Evolutionary conservation across 176 grass and related monocot species (phyloP), one percentile per base, ranked within the genome.

Genomic region (Coix lacrymajobi): DNA sequence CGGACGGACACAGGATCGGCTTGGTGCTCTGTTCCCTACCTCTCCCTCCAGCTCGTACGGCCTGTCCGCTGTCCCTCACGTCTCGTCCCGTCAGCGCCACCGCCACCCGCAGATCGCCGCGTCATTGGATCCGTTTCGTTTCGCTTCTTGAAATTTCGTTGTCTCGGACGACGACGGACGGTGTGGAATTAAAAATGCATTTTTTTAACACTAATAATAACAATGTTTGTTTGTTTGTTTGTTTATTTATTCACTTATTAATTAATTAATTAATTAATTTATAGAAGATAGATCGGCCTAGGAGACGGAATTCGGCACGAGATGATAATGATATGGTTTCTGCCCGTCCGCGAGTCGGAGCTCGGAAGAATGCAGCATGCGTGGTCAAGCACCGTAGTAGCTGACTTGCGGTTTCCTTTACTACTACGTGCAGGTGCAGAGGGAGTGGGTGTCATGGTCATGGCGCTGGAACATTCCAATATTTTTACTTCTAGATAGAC

Each of bases 31-130:
- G 87, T 76, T 44, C 56, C 84, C 74, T 3, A 46, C 66, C 51
- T 60, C 62, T 54, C 58, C 56, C 58, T 86, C 69, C 77, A 33
- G 38, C 44, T 81, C 69, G 48, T 51, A 51, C 48, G 17, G 48
- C 17, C 48, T 51, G 48, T 51, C 46, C 48, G 43, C 43, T 45
- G 3, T 45, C 43, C 45, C 19, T 20, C 51, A 9, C 39, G 39
- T 63, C 62, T 31, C 46, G 63, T 88, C 80, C 7, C 26, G 20
- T 71, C 68, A 8, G 57, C 69, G 6, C 68, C 69, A 20, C 29
- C 70, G 24, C 78, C 69, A 45, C 25, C 40, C 36, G 39, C 62
- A 46, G 14, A 19, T 49, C 46, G 46, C 51, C 51, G 8, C 8
- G 51, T 86, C 79, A 19, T 70, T 40, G 36, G 22, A 78, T 51